Percentiles rank a stretch among this genome's conserved stretches.
Conservation (phyloP, 345 rosid species). For the Eucalyptus guilfoylei region DNA sequence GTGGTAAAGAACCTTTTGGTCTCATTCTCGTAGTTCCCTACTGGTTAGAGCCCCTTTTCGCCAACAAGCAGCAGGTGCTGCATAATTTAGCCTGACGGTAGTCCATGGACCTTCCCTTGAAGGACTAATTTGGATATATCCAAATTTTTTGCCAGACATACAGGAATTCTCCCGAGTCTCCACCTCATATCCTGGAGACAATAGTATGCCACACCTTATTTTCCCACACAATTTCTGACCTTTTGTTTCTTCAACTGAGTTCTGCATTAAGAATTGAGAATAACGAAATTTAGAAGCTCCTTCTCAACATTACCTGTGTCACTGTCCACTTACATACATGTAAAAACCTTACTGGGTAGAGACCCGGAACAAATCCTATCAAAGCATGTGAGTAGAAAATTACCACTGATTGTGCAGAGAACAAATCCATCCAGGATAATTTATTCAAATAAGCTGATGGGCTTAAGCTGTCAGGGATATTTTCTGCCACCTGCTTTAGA, state of each 20-base stretch:
- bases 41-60: neutral
- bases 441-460: conserved; percentile 32
- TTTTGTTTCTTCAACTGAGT: conserved; percentile 3
- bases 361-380: neutral
- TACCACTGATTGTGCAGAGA: conserved; percentile 41
- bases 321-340: neutral
- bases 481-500: conserved; percentile 44
- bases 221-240: conserved; percentile 30
- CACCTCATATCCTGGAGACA: conserved; percentile 41
- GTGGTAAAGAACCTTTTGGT: neutral
- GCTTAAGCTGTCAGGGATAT: conserved; percentile 22
- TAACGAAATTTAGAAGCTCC: neutral
- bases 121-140: conserved; percentile 92
- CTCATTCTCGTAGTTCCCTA: neutral
- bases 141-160: conserved; percentile 36
- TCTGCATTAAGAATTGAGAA: neutral
- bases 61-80: conserved; percentile 99
- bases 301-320: neutral
- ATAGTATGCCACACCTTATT: conserved; percentile 62
- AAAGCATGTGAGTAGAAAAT: neutral
- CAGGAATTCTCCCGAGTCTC: conserved; percentile 22
- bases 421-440: conserved; percentile 62
- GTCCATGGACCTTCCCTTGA: conserved; percentile 93
- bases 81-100: conserved; percentile 82
- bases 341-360: neutral